phyloP scores from a whole-genome alignment of 139 green algal species.

The Tetradesmus lagerheimii region DNA sequence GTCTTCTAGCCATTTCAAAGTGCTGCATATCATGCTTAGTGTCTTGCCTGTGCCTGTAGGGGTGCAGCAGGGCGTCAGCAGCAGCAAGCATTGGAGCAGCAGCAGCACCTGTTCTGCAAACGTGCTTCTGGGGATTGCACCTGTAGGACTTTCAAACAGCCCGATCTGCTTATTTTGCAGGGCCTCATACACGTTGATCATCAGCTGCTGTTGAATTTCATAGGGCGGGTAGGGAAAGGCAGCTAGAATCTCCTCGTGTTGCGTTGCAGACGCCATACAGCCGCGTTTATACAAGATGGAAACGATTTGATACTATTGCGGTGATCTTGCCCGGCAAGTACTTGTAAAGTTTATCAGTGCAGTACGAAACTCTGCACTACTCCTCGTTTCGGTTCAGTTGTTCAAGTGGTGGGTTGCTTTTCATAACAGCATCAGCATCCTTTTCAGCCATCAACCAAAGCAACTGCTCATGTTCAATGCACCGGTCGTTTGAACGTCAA shows the following conservation, averaged over 20 bases:
- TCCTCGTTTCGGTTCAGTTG: background rate
- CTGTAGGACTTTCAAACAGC: constrained; percentile 95
- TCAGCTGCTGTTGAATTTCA: constrained; percentile 88
- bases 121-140: constrained; percentile 46
- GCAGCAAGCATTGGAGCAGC: background rate
- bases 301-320: background rate
- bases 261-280: background rate
- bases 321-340: background rate
- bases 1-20: constrained; percentile 68
- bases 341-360: background rate
- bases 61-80: background rate
- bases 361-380: background rate
- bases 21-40: constrained; percentile 91
- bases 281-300: background rate
- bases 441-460: too few species aligned
- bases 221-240: constrained; percentile 93
- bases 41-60: constrained; percentile 94
- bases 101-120: background rate
- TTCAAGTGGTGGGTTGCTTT: too few species aligned
- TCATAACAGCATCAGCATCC: too few species aligned
- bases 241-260: background rate
- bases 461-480: too few species aligned
- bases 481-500: too few species aligned
- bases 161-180: constrained; percentile 79
- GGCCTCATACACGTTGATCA: constrained; percentile 79